Percentiles rank a stretch among this genome's conserved stretches.
Conservation (phyloP, 1,139 yeast species). For the Pichia sp. region DNA sequence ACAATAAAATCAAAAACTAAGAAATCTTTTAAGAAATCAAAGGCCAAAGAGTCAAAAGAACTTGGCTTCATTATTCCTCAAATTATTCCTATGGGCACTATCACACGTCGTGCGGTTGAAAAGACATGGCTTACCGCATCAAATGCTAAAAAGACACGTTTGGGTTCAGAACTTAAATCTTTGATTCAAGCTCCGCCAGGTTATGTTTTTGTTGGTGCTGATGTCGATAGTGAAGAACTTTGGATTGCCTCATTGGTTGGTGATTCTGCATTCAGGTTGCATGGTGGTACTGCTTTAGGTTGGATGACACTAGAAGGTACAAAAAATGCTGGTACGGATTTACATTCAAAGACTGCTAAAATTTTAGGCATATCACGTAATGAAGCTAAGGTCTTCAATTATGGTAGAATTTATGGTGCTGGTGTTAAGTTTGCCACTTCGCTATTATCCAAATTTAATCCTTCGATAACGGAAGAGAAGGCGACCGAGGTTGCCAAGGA, state of each 20-base stretch:
- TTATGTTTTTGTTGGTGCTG: constrained; percentile 93
- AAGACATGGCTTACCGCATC: constrained; percentile 98
- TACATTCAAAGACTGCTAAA: constrained; percentile 91
- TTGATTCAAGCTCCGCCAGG: constrained; percentile 87
- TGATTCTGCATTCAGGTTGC: constrained; percentile 83
- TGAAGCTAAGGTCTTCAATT: constrained; percentile 94
- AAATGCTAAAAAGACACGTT: constrained; percentile 78
- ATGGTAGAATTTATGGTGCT: constrained; percentile 98
- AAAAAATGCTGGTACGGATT: constrained; percentile 84
- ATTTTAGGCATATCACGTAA: constrained; percentile 87
- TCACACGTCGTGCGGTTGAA: constrained; percentile 95
- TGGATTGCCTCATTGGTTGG: constrained; percentile 98
- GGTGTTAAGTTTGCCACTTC: constrained; percentile 89
- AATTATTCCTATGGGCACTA: constrained; percentile 91
- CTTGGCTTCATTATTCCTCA: constrained; percentile 83
- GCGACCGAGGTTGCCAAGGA: constrained; percentile 67
- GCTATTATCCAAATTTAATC: constrained; percentile 78
- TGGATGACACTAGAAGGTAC: constrained; percentile 99
- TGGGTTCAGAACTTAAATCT: constrained; percentile 93
- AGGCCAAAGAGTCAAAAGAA: constrained; percentile 23
- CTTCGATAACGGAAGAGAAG: constrained; percentile 61
- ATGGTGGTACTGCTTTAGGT: constrained; percentile 96
- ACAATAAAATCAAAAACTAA: constrained; percentile 25
- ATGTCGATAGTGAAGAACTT: constrained; percentile 96
- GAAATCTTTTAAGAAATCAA: not conserved